A percentile compares a stretch with the other conserved stretches of the same genome.
phyloP scores from a whole-genome alignment of 331 rosid genomes.

The Pyracantha coccinea region DNA sequence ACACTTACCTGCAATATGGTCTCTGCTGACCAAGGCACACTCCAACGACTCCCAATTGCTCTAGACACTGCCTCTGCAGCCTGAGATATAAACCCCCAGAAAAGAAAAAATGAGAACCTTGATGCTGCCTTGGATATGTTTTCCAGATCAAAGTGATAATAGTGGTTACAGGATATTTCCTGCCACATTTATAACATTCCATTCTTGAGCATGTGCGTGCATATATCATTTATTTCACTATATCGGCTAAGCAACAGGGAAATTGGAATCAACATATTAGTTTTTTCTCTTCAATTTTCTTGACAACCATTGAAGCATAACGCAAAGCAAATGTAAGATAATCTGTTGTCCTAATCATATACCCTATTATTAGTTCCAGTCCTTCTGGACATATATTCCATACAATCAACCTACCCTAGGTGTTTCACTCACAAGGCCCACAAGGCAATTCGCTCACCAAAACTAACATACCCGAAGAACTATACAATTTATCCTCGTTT shows the following conservation, averaged over 20 bases:
- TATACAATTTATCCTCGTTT: background rate
- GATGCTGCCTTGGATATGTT: background rate
- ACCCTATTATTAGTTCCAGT: background rate
- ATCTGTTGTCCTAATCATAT: background rate
- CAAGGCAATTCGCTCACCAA: background rate
- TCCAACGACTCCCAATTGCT: conserved; percentile 64
- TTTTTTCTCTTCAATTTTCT: background rate
- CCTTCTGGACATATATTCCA: background rate
- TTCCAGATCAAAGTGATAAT: background rate
- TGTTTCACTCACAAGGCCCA: background rate
- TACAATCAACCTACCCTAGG: background rate
- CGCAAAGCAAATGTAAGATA: background rate
- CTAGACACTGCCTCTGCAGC: conserved; percentile 35
- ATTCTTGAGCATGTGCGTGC: background rate
- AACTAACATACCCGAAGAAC: background rate
- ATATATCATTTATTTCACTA: background rate
- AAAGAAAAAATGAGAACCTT: conserved; percentile 4
- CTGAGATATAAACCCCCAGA: conserved; percentile 28
- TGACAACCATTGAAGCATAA: background rate
- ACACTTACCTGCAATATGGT: conserved; percentile 73
- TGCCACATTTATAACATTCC: background rate
- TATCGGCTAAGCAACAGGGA: background rate
- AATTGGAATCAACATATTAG: background rate
- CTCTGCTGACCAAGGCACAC: conserved; percentile 81
- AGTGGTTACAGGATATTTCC: background rate